phyloP scores from a whole-genome alignment of 2,329 filamentous ascomycete genomes.

The Coleophoma crateriformis region DNA sequence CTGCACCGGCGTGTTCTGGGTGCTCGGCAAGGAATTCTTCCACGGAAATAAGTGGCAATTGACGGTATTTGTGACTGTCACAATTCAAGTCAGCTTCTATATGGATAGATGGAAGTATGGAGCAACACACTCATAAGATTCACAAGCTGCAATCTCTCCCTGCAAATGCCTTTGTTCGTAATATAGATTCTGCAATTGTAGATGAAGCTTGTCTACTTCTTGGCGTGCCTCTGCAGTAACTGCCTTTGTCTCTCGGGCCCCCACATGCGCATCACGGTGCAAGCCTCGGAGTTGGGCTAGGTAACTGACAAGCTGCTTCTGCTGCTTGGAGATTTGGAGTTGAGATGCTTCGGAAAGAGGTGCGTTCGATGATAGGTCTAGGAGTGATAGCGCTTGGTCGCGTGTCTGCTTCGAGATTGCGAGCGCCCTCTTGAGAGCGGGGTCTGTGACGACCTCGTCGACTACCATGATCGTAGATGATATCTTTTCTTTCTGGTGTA shows the following conservation, averaged over 20 bases:
- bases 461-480: constrained; percentile 39
- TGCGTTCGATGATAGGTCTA: constrained; percentile 55
- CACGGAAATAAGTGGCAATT: constrained; percentile 76
- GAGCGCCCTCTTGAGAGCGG: constrained; percentile 62
- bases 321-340: constrained; percentile 63
- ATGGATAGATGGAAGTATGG: too few relatives aligned
- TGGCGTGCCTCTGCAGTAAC: constrained; percentile 81
- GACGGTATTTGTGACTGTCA: constrained; percentile 75
- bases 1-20: constrained; percentile 66
- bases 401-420: constrained; percentile 69
- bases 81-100: too few relatives aligned
- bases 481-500: too few relatives aligned
- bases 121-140: constrained; percentile 75
- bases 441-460: constrained; percentile 56
- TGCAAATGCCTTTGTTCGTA: constrained; percentile 91
- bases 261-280: constrained; percentile 76
- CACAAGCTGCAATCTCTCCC: constrained; percentile 85
- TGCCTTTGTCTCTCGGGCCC: constrained; percentile 79
- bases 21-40: constrained; percentile 75
- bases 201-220: constrained; percentile 85
- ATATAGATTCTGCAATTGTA: constrained; percentile 91
- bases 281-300: constrained; percentile 76
- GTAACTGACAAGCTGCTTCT: constrained; percentile 74
- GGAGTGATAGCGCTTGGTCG: constrained; percentile 62
- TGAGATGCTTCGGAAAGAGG: constrained; percentile 42